These are phyloP conservation scores for Cucurbita moschata DNA, from an alignment of 306 rosid species.

Conservation along the genomic window DNA sequence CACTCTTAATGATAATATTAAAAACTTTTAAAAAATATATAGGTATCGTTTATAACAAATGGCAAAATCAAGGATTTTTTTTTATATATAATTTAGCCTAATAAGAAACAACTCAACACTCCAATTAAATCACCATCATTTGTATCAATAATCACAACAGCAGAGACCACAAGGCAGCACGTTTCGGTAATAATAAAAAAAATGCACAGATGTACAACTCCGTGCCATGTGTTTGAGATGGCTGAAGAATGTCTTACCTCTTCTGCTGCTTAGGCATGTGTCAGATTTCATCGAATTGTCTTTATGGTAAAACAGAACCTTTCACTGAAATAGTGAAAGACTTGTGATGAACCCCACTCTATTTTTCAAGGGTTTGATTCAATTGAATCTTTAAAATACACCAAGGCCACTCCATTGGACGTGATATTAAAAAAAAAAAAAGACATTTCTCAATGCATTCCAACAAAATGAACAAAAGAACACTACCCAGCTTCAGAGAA, in stretches of 20 bases:
- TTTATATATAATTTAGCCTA: no score
- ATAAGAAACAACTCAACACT: not conserved
- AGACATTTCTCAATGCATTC: not conserved
- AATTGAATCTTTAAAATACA: not conserved
- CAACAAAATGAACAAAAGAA: not conserved
- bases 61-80: no score
- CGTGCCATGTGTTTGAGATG: not conserved
- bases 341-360: not conserved
- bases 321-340: not conserved
- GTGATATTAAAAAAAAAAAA: not conserved
- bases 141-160: not conserved
- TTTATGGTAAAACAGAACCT: not conserved
- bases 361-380: not conserved
- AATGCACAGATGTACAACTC: not conserved
- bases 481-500: not conserved
- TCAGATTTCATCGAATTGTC: not conserved
- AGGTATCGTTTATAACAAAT: no score
- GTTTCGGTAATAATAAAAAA: not conserved
- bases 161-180: not conserved
- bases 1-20: no score
- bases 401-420: not conserved
- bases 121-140: not conserved
- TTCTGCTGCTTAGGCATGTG: not conserved
- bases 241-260: not conserved
- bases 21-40: no score